Base-by-base conservation (phyloP, 352 stramenopile species). In the Phytophthora fragariae region DNA sequence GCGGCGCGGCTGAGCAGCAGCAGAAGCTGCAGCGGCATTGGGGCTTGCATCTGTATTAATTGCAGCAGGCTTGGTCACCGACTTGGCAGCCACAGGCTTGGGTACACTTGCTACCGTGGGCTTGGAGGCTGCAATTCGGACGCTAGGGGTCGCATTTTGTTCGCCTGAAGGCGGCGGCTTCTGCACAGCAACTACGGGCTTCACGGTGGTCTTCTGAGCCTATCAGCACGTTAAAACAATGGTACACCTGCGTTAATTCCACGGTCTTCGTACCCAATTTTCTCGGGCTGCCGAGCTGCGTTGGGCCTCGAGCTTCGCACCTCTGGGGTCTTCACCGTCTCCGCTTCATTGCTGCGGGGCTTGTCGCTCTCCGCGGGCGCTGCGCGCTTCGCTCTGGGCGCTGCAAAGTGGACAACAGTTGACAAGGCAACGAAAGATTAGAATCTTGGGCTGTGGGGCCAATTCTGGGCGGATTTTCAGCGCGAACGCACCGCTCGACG, bases 401-500 rank as follows among this genome's bases (percentile, higher is more conserved):
- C 76, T 83, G 35, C 6, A 62, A 54, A n/a, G 17, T 31, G 14
- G 0, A 47, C 31, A 70, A 68, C 62, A 21, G 4, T 33, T 39
- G 6, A 12, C 57, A 62, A 49, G 44, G 44, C 15, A 7, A 50
- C 44, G 8, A 10, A 56, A 21, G 21, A 65, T 56, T 70, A 33
- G 49, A 65, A 63, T 57, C 14, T 47, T 8, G 0, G 2, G 8
- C 15, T 65, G 11, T 67, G 21, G 6, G 5, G 47, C 12, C 59
- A 61, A 41, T 70, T 68, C 19, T 29, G 2, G 1, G 24, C 31
- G 27, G 17, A 68, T 60, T 68, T 50, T 0, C n/a, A 21, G 24
- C 5, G 27, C 14, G 21, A 11, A 72, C 69, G 33, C 82, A 95
- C 88, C 80, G 62, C 89, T 89, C 39, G 82, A 85, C 5, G 86